A percentile compares a stretch with the other conserved stretches of the same genome.
These are phyloP conservation scores for Rosa chinensis DNA, from an alignment of 306 rosid species.

Conservation along the genomic window DNA sequence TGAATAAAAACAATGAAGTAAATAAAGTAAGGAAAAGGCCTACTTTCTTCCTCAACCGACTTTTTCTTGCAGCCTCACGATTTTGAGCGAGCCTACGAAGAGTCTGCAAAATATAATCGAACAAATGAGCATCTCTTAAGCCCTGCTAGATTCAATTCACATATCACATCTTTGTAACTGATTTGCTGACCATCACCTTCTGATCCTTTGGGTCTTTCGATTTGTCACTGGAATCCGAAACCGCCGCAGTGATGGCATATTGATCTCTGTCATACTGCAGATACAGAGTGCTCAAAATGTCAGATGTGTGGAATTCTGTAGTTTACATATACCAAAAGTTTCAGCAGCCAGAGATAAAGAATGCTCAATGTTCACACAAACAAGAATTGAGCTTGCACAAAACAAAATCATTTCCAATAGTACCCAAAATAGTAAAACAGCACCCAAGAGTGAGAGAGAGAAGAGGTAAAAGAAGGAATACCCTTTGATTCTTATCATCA, in stretches of 20 bases:
- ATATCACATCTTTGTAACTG: conserved; percentile 13
- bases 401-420: not conserved
- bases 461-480: conserved; percentile 35
- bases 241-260: conserved; percentile 49
- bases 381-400: not conserved
- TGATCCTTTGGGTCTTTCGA: conserved; percentile 91
- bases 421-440: not conserved
- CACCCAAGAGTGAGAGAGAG: not conserved
- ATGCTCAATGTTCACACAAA: not conserved
- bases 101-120: conserved; percentile 51
- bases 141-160: conserved; percentile 16
- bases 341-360: conserved; percentile 7
- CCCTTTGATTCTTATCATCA: conserved; percentile 88
- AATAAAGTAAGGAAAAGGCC: conserved; percentile 7
- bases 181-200: conserved; percentile 58
- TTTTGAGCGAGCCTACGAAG: conserved; percentile 97
- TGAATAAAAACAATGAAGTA: not conserved
- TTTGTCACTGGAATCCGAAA: conserved; percentile 90
- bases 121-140: conserved; percentile 12
- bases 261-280: conserved; percentile 68
- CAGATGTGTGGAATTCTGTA: conserved; percentile 17
- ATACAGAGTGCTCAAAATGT: conserved; percentile 33
- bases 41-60: conserved; percentile 94
- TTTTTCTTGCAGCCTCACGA: conserved; percentile 99
- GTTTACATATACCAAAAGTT: conserved; percentile 10